Base-by-base conservation (phyloP, 2,329 filamentous ascomycete genomes). In the Colletotrichum salicis region DNA sequence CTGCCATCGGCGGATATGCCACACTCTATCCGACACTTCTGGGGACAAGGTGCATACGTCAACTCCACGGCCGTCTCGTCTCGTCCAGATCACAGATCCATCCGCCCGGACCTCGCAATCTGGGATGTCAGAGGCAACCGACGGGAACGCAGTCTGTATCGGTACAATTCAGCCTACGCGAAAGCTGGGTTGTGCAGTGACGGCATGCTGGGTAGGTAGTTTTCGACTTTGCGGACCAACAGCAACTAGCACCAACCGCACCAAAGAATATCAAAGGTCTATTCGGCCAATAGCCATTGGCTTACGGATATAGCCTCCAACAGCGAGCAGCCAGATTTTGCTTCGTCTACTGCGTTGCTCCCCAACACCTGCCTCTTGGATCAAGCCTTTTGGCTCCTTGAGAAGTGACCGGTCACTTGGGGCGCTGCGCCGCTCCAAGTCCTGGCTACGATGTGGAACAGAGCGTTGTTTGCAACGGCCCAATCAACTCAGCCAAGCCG, bases 21-120 rank as follows among this genome's bases (percentile, higher is more conserved):
- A 55, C 61, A 64, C 64, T 54, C 33, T 45, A 48, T 51, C 63
- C 37, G 67, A 48, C 33, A 52, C 64, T 33, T 67, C 48, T 22
- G 33, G 52, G 27, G 41, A 24, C 56, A 59, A 41, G 58, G 59
- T 33, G 33, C 51, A 67, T 52, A 52, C 35, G 52, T 68, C 68
- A 68, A 63, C 64, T 62, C 58, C 64, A 71, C 54, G 65, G n/a
- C 69, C 35, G 54, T 64, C 65, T 71, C 59, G 69, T 64, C 65
- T 71, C 59, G 69, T 64, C 59, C 54, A 69, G 35, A 71, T 64
- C 52, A 48, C 52, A 55, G 52, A 54, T 63, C n/a, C 29, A 29
- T 27, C 58, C 33, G 45, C 31, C 61, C 57, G 27, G 41, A 31
- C 68, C 45, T 68, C 59, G 41, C 52, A 55, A 56, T 51, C 27